phyloP scores from a whole-genome alignment of 495 filamentous ascomycete species.

The Penicillium antarcticum region DNA sequence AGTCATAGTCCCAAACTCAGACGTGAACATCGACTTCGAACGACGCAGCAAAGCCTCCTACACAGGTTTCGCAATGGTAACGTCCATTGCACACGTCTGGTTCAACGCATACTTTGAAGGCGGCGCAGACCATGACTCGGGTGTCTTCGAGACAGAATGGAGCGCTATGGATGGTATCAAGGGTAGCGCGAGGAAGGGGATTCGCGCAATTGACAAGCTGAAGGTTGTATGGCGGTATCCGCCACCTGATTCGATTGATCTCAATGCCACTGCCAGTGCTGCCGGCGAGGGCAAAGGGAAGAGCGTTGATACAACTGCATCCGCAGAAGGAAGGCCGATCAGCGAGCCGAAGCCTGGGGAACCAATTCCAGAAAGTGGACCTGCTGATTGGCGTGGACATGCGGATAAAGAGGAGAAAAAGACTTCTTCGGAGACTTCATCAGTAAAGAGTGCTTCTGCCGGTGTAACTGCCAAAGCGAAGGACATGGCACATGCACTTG shows the following conservation, averaged over 20 bases:
- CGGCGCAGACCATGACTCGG: conserved; percentile 56
- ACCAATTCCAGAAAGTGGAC: conserved; percentile 59
- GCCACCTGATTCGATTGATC: conserved; percentile 14
- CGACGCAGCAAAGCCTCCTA: conserved; percentile 72
- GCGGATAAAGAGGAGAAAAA: not conserved
- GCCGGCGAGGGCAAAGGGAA: conserved; percentile 14
- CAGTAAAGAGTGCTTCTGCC: conserved; percentile 7
- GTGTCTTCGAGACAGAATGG: conserved; percentile 64
- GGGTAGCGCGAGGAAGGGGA: conserved; percentile 76
- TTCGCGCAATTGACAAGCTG: conserved; percentile 74
- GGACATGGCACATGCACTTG: conserved; percentile 23
- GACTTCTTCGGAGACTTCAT: not conserved
- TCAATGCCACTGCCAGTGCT: not conserved
- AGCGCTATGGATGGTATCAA: conserved; percentile 72
- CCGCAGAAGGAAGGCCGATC: conserved; percentile 40
- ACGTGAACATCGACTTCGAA: conserved; percentile 88
- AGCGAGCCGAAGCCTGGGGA: conserved; percentile 58
- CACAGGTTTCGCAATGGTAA: conserved; percentile 80
- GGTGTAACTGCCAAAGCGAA: not conserved
- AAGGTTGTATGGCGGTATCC: conserved; percentile 77
- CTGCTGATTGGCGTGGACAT: conserved; percentile 69
- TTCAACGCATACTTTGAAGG: conserved; percentile 95
- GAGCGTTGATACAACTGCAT: conserved; percentile 9
- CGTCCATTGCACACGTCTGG: conserved; percentile 91
- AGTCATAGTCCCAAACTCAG: conserved; percentile 70